Base-by-base conservation (phyloP, 2,329 filamentous ascomycete species). In the Nemania abortiva region DNA sequence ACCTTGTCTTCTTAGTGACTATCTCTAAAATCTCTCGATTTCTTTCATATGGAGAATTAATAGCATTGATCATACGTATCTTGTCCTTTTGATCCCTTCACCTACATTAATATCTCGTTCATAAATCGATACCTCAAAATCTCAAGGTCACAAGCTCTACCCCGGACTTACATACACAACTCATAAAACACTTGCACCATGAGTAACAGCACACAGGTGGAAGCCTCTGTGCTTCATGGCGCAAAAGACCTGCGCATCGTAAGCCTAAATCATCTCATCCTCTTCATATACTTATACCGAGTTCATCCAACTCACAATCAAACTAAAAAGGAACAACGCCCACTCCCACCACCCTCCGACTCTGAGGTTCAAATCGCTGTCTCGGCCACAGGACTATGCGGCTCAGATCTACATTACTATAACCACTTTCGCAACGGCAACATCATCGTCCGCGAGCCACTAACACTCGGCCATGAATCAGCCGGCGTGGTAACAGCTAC, bases 341-440 rank as follows among this genome's bases (percentile, higher is more conserved):
- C 81, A 6, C 83, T 91, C 27, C 79, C 88, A 4, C 65, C 84
- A n/a, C 89, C 89, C 15, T 81, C 81, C 15, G 79, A 83, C 66
- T 81, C 84, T 73, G 87, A 91, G 71, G 86, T 92, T 63, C 89
- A 90, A 74, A 82, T 92, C 70, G 82, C 86, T 70, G 83, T 91
- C 75, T 85, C 86, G 70, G 83, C 87, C 55, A 91, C 90, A 15
- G 89, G 89, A 55, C 84, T 92, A 77, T 92, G 90, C 79, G 90
- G 90, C 72, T 90, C 88, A 42, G 89, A 91, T 77, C 83, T 90
- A 65, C 89, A 90, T 78, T 91, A 91, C 83, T 91, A 85, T 81
- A 85, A 83, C 76, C 89, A 91, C 80, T 90, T 85, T 81, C 86
- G 88, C 78, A 91, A 91, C 74, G 89, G 89, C 67, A 86, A 90